A percentile compares a stretch with the other conserved stretches of the same genome.
phyloP scores from a whole-genome alignment of 2,329 filamentous ascomycete genomes.

The Penicillium oxalicum region DNA sequence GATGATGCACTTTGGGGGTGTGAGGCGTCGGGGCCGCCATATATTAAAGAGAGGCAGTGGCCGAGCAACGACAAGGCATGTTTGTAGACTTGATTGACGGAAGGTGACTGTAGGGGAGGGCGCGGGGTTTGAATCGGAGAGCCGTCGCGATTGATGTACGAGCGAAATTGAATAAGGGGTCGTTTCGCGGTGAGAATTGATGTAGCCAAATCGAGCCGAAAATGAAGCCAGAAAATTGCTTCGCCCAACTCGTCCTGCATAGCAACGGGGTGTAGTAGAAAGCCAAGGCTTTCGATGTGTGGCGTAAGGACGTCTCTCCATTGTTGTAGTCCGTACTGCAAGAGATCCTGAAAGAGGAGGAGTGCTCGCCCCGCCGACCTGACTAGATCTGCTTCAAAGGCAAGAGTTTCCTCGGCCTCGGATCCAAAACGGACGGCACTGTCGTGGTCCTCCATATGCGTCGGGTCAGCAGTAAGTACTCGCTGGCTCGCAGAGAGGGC shows the following conservation, averaged over 20 bases:
- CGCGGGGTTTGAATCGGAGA: slow-evolving; percentile 8
- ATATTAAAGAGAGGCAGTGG: slow-evolving; percentile 14
- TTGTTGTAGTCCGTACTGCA: slow-evolving; percentile 10
- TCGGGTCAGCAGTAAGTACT: slow-evolving; percentile 2
- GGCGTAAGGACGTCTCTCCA: slow-evolving; percentile 13
- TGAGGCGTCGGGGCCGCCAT: slow-evolving; percentile 8
- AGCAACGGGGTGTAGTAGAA: slow-evolving; percentile 2
- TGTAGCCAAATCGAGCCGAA: slow-evolving; percentile 19
- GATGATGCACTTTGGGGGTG: slow-evolving; percentile 3
- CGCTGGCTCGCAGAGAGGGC: slow-evolving; percentile 17
- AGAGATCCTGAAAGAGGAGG: slow-evolving; percentile 16
- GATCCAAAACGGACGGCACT: slow-evolving; percentile 11
- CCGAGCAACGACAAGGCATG: slow-evolving; percentile 17
- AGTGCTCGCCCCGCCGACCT: slow-evolving; percentile 12
- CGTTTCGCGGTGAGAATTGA: slow-evolving; percentile 13
- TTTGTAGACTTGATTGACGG: slow-evolving; percentile 13
- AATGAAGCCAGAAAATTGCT: slow-evolving; percentile 16
- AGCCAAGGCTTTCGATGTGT: slow-evolving; percentile 2
- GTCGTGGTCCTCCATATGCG: slow-evolving; percentile 1
- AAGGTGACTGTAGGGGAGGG: neutral
- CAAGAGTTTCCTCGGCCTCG: slow-evolving; percentile 15
- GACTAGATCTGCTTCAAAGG: slow-evolving; percentile 8
- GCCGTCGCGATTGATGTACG: slow-evolving; percentile 16
- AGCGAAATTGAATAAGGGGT: slow-evolving; percentile 15
- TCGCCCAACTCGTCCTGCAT: slow-evolving; percentile 14